Evolutionary conservation across 768 basidiomycete species (phyloP).

Genomic region (Rhizopogon roseolus): DNA sequence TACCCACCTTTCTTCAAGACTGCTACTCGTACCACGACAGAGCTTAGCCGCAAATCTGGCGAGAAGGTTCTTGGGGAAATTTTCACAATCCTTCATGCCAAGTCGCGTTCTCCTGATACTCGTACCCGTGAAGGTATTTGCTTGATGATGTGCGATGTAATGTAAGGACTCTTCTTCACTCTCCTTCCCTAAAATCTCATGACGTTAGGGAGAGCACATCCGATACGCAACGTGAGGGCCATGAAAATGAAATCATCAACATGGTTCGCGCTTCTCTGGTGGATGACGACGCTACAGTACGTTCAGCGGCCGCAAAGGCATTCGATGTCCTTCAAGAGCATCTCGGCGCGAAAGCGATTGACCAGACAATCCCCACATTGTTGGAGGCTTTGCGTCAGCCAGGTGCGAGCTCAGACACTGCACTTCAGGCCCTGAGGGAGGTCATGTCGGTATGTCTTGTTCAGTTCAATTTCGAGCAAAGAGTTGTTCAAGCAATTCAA

Average conservation of each 20-base stretch:
- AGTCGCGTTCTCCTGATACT: conserved; percentile 56
- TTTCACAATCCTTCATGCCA: conserved; percentile 68
- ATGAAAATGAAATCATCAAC: conserved; percentile 84
- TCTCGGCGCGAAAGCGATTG: conserved; percentile 87
- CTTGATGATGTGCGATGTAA: conserved; percentile 79
- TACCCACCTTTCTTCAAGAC: conserved; percentile 47
- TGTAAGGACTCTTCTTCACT: conserved; percentile 44
- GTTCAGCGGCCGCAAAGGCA: conserved; percentile 82
- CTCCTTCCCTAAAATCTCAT: neutral
- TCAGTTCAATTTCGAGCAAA: neutral
- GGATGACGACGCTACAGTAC: conserved; percentile 81
- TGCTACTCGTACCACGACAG: conserved; percentile 80
- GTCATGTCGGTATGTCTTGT: conserved; percentile 76
- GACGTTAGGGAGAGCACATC: conserved; percentile 71
- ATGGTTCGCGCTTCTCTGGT: conserved; percentile 84
- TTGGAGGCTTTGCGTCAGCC: conserved; percentile 91
- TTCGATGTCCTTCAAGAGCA: conserved; percentile 93
- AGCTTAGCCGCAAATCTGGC: conserved; percentile 93
- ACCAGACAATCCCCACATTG: conserved; percentile 93
- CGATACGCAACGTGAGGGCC: conserved; percentile 78
- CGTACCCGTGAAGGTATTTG: conserved; percentile 82
- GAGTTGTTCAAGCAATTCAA: conserved; percentile 24
- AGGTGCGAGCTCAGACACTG: conserved; percentile 92
- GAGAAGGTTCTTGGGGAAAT: conserved; percentile 86
- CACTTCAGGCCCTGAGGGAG: conserved; percentile 87